phyloP scores from a whole-genome alignment of 140 eudicot genomes.

The Stevia rebaudiana region DNA sequence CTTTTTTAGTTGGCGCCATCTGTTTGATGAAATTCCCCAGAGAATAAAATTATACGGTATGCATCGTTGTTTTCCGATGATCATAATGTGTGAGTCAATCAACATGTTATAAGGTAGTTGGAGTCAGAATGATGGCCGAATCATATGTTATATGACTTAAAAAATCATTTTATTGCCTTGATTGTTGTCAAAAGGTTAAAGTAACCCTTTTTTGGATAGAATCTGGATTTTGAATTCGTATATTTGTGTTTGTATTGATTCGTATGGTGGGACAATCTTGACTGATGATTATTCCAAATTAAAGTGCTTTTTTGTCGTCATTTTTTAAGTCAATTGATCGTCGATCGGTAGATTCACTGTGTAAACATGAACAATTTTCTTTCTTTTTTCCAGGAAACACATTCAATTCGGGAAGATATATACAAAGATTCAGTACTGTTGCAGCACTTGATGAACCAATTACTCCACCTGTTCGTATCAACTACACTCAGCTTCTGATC shows the following conservation, averaged over 20 bases:
- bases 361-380: neutral
- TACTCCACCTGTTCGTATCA: conserved; percentile 58
- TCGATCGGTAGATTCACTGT: neutral
- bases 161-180: no score
- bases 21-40: conserved; percentile 12
- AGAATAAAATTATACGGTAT: conserved; percentile 2
- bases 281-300: neutral
- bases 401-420: conserved; percentile 30
- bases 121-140: neutral
- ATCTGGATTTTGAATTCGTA: neutral
- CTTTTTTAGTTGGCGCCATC: conserved; percentile 11
- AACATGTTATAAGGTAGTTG: neutral
- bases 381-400: conserved; percentile 36
- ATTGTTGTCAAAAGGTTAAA: no score
- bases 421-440: conserved; percentile 48
- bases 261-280: neutral
- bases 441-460: conserved; percentile 68
- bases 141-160: neutral
- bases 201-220: neutral
- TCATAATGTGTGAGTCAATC: neutral
- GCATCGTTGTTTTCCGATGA: conserved; percentile 4
- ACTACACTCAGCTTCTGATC: conserved; percentile 75
- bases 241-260: neutral
- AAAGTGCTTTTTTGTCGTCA: neutral
- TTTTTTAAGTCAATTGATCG: neutral